Evolutionary conservation across 73 alveolate species (phyloP).

Genomic region (Paramecium primaurelia): DNA sequence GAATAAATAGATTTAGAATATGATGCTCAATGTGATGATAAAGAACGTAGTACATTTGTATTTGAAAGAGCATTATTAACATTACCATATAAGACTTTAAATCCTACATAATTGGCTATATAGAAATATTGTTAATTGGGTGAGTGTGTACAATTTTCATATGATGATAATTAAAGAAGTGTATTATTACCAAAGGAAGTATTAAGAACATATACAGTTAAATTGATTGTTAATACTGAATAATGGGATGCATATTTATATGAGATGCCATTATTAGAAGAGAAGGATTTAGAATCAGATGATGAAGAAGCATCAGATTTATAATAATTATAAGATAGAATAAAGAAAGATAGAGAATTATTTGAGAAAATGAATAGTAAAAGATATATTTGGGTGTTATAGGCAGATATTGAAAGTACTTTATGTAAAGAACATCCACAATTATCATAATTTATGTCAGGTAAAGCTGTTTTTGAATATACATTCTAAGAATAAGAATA

Average conservation of each 20-base stretch:
- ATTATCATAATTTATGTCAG: not conserved
- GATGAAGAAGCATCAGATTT: conserved; percentile 46
- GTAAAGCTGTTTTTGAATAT: conserved; percentile 30
- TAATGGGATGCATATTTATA: conserved; percentile 42
- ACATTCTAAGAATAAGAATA: conserved; percentile 1
- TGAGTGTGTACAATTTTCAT: conserved; percentile 44
- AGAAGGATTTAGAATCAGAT: conserved; percentile 32
- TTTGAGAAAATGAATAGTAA: conserved; percentile 24
- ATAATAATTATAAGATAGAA: conserved; percentile 29
- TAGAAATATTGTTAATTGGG: conserved; percentile 35
- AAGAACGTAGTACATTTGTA: not conserved
- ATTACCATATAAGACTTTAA: not conserved
- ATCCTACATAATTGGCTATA: not conserved
- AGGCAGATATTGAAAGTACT: conserved; percentile 22
- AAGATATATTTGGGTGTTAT: conserved; percentile 27
- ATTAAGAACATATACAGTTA: not conserved
- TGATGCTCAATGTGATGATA: conserved; percentile 22
- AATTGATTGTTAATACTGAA: conserved; percentile 22
- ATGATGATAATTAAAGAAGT: not conserved
- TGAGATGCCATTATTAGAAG: conserved; percentile 33
- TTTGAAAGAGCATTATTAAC: conserved; percentile 9
- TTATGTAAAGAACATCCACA: conserved; percentile 47
- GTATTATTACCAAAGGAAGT: not conserved
- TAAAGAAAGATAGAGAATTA: conserved; percentile 27
- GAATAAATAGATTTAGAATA: not conserved